Evolutionary conservation across 1,139 yeast species (phyloP).

Genomic region (Pneumocystis jirovecii): DNA sequence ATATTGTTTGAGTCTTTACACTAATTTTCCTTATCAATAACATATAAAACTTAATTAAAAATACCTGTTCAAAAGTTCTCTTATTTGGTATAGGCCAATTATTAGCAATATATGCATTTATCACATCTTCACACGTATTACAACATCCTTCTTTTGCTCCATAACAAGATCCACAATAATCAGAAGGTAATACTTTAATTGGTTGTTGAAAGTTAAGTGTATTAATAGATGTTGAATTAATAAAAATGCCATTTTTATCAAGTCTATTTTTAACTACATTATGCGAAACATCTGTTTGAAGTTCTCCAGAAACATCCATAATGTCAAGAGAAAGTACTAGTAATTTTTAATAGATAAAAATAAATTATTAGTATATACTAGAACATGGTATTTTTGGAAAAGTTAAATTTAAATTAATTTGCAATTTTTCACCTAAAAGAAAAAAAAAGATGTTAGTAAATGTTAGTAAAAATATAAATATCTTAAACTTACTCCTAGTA

Average conservation of each 20-base stretch:
- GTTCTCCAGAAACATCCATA: conserved; percentile 76
- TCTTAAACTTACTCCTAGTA: conserved; percentile 37
- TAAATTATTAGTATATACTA: conserved; percentile 11
- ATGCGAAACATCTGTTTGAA: conserved; percentile 55
- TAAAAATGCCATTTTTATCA: conserved; percentile 31
- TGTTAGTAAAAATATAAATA: neutral
- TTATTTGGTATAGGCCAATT: conserved; percentile 92
- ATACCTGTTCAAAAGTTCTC: conserved; percentile 49
- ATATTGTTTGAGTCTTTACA: conserved; percentile 44
- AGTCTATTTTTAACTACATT: conserved; percentile 63
- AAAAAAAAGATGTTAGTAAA: neutral
- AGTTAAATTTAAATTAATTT: conserved; percentile 63
- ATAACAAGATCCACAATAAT: conserved; percentile 79
- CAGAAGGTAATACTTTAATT: conserved; percentile 19
- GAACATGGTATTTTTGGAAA: conserved; percentile 83
- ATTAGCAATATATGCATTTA: conserved; percentile 55
- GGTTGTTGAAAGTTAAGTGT: conserved; percentile 15
- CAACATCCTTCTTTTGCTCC: conserved; percentile 78
- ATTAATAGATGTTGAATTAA: conserved; percentile 14
- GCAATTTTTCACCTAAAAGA: conserved; percentile 37
- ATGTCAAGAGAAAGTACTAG: conserved; percentile 37
- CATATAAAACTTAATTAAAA: neutral
- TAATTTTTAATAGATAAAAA: neutral
- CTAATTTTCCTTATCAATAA: conserved; percentile 65
- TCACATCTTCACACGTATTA: conserved; percentile 70